Percentiles rank a stretch among this genome's conserved stretches.
Evolutionary conservation across 805 yeast species (phyloP).

Genomic region (Allodekkera sacchari): DNA sequence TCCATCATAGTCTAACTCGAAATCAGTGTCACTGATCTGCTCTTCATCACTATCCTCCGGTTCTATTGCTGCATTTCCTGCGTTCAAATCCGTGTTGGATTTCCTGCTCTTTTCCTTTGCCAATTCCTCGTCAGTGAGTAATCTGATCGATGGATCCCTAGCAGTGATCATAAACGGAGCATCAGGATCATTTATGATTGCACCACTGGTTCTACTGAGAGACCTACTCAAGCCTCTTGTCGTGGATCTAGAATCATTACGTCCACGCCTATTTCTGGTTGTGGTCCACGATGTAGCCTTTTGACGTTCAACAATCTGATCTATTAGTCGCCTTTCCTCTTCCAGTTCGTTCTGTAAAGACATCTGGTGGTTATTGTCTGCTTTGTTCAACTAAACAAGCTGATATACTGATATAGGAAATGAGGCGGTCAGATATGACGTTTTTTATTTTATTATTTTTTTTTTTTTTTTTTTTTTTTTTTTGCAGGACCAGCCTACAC

Average conservation of each 20-base stretch:
- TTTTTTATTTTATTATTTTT: too few relatives aligned
- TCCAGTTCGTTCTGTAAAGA: conserved; percentile 27
- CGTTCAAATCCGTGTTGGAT: neutral
- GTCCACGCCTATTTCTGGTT: conserved; percentile 11
- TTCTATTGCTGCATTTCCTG: neutral
- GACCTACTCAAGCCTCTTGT: conserved; percentile 10
- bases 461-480: too few relatives aligned
- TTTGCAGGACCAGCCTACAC: too few relatives aligned
- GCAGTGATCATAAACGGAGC: conserved; percentile 56
- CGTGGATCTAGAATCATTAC: conserved; percentile 4
- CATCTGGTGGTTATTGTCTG: too few relatives aligned
- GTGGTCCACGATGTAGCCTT: conserved; percentile 14
- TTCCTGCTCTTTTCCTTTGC: neutral
- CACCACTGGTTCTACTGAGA: conserved; percentile 13
- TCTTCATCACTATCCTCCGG: conserved; percentile 42
- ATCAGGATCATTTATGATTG: conserved; percentile 12
- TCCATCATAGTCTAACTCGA: conserved; percentile 53
- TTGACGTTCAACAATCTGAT: conserved; percentile 23
- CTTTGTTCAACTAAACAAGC: too few relatives aligned
- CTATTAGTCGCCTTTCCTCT: conserved; percentile 24
- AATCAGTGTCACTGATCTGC: conserved; percentile 50
- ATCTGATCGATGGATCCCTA: conserved; percentile 67
- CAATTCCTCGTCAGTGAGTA: conserved; percentile 14
- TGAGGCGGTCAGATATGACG: too few relatives aligned
- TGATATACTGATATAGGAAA: too few relatives aligned